Evolutionary conservation across 2,329 filamentous ascomycete genomes (phyloP).

Genomic region (Blumeria hordei): DNA sequence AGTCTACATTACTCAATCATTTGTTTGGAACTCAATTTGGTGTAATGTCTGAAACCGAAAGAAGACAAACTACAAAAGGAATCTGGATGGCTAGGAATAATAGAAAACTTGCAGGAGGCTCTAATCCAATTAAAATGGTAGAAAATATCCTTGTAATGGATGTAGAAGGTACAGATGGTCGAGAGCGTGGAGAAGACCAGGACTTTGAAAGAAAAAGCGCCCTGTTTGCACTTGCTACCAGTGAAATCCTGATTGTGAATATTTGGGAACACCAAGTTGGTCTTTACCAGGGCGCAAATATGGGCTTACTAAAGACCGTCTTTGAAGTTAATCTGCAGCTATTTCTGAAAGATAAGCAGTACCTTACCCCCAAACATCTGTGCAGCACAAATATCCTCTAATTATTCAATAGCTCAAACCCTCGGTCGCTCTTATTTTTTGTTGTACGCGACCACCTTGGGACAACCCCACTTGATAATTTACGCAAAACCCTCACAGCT

Average conservation of each 20-base stretch:
- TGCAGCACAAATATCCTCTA: neutral
- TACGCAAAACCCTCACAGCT: conserved; percentile 73
- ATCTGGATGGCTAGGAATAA: conserved; percentile 99
- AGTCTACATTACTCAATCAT: conserved; percentile 88
- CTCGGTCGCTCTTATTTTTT: conserved; percentile 86
- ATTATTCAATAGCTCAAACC: conserved; percentile 37
- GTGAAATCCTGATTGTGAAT: conserved; percentile 93
- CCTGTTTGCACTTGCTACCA: conserved; percentile 87
- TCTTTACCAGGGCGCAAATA: conserved; percentile 93
- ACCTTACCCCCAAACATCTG: conserved; percentile 16
- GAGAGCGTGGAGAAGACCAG: conserved; percentile 91
- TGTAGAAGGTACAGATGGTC: conserved; percentile 89
- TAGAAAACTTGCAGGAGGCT: conserved; percentile 24
- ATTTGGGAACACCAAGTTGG: conserved; percentile 99
- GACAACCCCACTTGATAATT: conserved; percentile 68
- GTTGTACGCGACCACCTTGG: conserved; percentile 95
- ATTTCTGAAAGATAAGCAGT: conserved; percentile 89
- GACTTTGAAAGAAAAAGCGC: conserved; percentile 98
- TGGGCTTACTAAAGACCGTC: conserved; percentile 94
- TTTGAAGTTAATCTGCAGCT: conserved; percentile 97
- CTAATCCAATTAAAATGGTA: conserved; percentile 43
- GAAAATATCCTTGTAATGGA: conserved; percentile 99
- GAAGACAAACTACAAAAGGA: conserved; percentile 92
- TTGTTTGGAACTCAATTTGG: conserved; percentile 91
- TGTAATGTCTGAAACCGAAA: conserved; percentile 88